Evolutionary conservation across 345 rosid species (phyloP), one percentile per base, ranked within the genome.

Genomic region (Populus ilicifolia): DNA sequence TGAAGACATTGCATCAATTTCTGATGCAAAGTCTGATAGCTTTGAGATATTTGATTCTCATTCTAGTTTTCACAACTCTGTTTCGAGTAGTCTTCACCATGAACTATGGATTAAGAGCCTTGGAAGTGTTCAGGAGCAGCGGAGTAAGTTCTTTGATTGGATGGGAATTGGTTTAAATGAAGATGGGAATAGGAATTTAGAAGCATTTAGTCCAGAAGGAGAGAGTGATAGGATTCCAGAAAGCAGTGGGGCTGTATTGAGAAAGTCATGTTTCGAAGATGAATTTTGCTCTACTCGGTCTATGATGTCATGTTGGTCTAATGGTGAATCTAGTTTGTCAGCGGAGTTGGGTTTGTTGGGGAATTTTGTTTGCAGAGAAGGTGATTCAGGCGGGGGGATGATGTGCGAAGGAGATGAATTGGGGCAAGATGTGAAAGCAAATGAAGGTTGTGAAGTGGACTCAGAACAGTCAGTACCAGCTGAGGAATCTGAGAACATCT

Each of bases 31-130:
- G 78, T 81, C 86, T 10, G 87, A 79, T 79, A 78, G 75, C 70
- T 8, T 41, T 74, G 71, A 67, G 82, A 77, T 36, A 23, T 68
- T 81, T 44, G 85, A 62, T 76, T 52, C 86, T 64, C 70, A 67
- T 66, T 79, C 67, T 30, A 67, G 80, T 44, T 63, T 63, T 56
- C 46, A 44, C 61, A 69, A 73, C 79, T 54, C 66, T 66, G 71
- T 73, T 79, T 62, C 82, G 6, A 48, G 61, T 69, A 69, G 52
- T 16, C 75, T 76, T 69, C 48, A 69, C 70, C 83, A 80, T 36
- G 90, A 87, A 14, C 27, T 87, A 70, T 91, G 98, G 98, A 79
- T 75, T 48, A 81, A 23, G 78, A 83, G 80, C 71, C 93, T 87
- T 8, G 73, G 67, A 76, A 93, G 93, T 78, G 88, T 90, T 74